Evolutionary conservation across 768 basidiomycete genomes (phyloP).

Genomic region (Leucocoprinus birnbaumii): DNA sequence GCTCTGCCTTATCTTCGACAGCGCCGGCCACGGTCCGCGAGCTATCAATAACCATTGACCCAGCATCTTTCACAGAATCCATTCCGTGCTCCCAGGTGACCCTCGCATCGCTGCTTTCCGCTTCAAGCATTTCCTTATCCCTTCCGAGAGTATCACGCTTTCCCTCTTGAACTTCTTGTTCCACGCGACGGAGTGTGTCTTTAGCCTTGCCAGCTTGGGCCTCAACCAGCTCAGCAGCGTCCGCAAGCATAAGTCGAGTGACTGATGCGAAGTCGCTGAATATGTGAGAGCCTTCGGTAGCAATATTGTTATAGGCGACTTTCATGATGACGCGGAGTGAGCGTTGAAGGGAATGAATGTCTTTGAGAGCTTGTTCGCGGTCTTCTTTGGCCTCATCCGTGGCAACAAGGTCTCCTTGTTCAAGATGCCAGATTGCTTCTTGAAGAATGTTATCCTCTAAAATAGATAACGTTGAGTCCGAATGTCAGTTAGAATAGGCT

Average conservation of each 20-base stretch:
- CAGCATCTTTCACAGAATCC: slow-evolving; percentile 59
- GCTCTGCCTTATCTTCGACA: slow-evolving; percentile 41
- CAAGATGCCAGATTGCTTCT: slow-evolving; percentile 62
- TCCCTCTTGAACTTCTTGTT: slow-evolving; percentile 58
- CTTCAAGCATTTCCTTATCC: slow-evolving; percentile 45
- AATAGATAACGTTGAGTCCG: not conserved
- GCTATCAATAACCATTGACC: slow-evolving; percentile 53
- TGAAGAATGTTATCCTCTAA: slow-evolving; percentile 66
- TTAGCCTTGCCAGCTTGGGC: slow-evolving; percentile 48
- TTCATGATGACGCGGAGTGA: slow-evolving; percentile 50
- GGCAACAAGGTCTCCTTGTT: slow-evolving; percentile 46
- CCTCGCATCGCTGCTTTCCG: slow-evolving; percentile 44
- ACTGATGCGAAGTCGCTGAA: slow-evolving; percentile 66
- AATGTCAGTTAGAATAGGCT: not conserved
- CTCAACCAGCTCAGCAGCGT: slow-evolving; percentile 61
- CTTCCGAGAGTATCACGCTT: slow-evolving; percentile 57
- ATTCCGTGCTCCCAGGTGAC: slow-evolving; percentile 64
- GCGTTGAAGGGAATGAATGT: slow-evolving; percentile 46
- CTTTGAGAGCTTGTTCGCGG: slow-evolving; percentile 43
- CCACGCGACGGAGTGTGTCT: slow-evolving; percentile 48
- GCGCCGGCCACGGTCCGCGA: slow-evolving; percentile 40
- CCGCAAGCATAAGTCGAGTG: slow-evolving; percentile 59
- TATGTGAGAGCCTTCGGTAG: slow-evolving; percentile 50
- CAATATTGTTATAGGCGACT: slow-evolving; percentile 50
- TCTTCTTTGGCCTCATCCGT: slow-evolving; percentile 34